A percentile compares a stretch with the other conserved stretches of the same genome.
These are phyloP conservation scores for Acer yangbiense DNA, from an alignment of 345 rosid species.

Conservation along the genomic window DNA sequence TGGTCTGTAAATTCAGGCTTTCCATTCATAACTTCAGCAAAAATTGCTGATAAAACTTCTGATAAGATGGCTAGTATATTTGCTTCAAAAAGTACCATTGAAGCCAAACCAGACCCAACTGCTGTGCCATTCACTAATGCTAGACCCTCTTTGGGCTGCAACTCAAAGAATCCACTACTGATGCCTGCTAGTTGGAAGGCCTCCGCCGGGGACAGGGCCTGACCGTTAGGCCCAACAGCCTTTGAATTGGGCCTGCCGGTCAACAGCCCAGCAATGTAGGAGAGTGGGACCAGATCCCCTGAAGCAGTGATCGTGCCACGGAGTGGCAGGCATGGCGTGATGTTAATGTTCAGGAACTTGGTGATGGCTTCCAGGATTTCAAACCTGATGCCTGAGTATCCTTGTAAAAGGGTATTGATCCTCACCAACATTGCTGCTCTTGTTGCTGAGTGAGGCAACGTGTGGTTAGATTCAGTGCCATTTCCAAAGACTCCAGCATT, in stretches of 20 bases:
- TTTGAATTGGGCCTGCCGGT: slow-evolving; percentile 66
- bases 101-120: slow-evolving; percentile 77
- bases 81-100: slow-evolving; percentile 63
- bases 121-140: slow-evolving; percentile 80
- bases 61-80: slow-evolving; percentile 51
- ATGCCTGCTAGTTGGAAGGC: slow-evolving; percentile 58
- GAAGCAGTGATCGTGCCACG: slow-evolving; percentile 77
- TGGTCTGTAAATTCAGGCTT: slow-evolving; percentile 81
- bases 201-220: slow-evolving; percentile 37
- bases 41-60: slow-evolving; percentile 61
- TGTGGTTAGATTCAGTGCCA: slow-evolving; percentile 58
- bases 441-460: slow-evolving; percentile 58
- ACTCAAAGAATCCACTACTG: slow-evolving; percentile 49
- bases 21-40: slow-evolving; percentile 77
- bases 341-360: slow-evolving; percentile 56
- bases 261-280: slow-evolving; percentile 64
- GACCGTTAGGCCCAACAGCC: slow-evolving; percentile 59
- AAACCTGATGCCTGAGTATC: slow-evolving; percentile 74
- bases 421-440: slow-evolving; percentile 82
- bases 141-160: slow-evolving; percentile 78
- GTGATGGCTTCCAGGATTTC: slow-evolving; percentile 72
- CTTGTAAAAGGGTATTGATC: slow-evolving; percentile 75
- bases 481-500: slow-evolving; percentile 71
- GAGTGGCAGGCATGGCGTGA: slow-evolving; percentile 77
- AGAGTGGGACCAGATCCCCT: slow-evolving; percentile 71